Evolutionary conservation across 2,329 filamentous ascomycete species (phyloP).

Genomic region (Myriosclerotinia duriaeana): DNA sequence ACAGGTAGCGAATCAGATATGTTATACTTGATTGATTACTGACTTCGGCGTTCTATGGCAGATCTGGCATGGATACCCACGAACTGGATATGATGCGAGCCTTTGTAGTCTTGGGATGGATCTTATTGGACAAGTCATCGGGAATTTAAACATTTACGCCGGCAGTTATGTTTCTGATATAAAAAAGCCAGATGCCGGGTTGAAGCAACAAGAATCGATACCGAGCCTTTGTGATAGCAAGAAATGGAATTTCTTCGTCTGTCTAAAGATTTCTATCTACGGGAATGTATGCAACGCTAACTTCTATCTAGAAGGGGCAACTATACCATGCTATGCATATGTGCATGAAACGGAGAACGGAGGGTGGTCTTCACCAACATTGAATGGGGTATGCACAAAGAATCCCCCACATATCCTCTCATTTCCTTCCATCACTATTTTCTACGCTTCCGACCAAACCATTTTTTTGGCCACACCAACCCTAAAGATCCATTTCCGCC

Average conservation of each 20-base stretch:
- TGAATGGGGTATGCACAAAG: constrained; percentile 5
- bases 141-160: no score
- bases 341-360: not conserved
- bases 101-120: no score
- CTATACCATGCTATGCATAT: constrained; percentile 15
- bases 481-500: constrained; percentile 1
- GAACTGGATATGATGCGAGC: no score
- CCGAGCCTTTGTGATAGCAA: not conserved
- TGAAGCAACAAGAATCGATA: no score
- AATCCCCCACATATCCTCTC: not conserved
- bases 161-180: no score
- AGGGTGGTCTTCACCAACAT: constrained; percentile 3
- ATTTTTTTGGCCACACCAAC: constrained; percentile 4
- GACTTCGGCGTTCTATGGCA: no score
- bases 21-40: no score
- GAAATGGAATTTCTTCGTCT: constrained; percentile 1
- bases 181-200: no score
- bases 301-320: constrained; percentile 1
- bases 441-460: not conserved
- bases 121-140: no score
- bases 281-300: constrained; percentile 6
- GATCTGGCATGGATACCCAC: no score
- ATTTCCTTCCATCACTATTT: not conserved
- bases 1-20: no score
- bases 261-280: constrained; percentile 13